Base-by-base conservation (phyloP, 2,329 filamentous ascomycete genomes). In the Alternaria sp. region DNA sequence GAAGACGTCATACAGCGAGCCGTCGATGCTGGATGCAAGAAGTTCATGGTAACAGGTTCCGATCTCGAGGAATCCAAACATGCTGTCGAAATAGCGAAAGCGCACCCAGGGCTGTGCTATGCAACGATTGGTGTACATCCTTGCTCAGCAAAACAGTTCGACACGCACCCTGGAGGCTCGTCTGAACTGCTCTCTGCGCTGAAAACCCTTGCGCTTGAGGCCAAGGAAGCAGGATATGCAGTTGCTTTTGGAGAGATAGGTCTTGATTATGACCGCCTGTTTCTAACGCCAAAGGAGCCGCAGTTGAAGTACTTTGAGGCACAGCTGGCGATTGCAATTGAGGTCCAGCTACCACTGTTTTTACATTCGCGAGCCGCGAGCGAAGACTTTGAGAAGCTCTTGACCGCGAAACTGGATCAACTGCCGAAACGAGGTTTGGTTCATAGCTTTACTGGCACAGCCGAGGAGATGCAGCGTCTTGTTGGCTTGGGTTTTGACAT, bases 41-140 rank as follows among this genome's bases (percentile, higher is more conserved):
- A 97, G 73, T 87, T 99, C 72, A 94, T 99, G 83, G 87, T 98
- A 34, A 99, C 95, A 0, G 95, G 95, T 20, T 97, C 93, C 1
- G 92, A 95, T 75, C 85, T 98, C 51, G 83, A 84, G 53, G 93
- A 94, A 78, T 94, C 92, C 2, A 81, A 87, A 64, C 87, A 92
- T 65, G 93, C 93, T 0, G 81, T 97, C 10, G 81, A 89, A 44
- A 84, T 98, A 28, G 89, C 93, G 3, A 84, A 88, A 69, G 84
- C 90, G 67, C 90, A 94, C 75, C 89, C 93, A 22, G 91, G 90
- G 20, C 86, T 89, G 34, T 93, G 97, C 73, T 99, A 93, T 78
- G 90, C 91, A 22, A 99, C 95, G 2, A 90, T 97, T 10, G 95
- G 95, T 65, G 93, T 99, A 44, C 95, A 99, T 77, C 95, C 95